Evolutionary conservation across 2,329 filamentous ascomycete species (phyloP).

Genomic region (Diaporthe citriasiana): DNA sequence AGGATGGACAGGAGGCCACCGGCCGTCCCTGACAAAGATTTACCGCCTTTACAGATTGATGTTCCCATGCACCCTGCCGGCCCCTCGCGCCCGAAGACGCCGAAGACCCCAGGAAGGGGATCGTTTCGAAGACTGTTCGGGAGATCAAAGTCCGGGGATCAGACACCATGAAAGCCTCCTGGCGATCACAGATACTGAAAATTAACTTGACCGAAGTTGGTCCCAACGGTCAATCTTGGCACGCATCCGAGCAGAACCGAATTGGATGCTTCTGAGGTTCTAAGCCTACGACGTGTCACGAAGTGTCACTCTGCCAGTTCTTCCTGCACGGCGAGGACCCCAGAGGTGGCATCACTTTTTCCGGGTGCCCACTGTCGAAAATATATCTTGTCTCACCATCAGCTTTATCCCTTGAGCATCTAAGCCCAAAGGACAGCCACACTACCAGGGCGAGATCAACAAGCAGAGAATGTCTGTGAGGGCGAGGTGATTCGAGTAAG

Average conservation of each 20-base stretch:
- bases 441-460: neutral
- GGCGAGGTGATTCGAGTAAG: neutral
- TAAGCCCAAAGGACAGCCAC: no score
- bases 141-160: conserved; percentile 46
- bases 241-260: neutral
- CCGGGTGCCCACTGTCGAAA: no score
- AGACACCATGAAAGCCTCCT: neutral
- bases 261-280: neutral
- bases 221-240: neutral
- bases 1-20: conserved; percentile 35
- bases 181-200: neutral
- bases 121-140: conserved; percentile 46
- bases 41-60: conserved; percentile 13
- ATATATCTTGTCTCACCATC: neutral
- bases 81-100: conserved; percentile 51
- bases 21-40: neutral
- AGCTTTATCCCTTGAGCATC: no score
- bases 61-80: conserved; percentile 33
- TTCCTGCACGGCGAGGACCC: neutral
- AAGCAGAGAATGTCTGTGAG: neutral
- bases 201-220: neutral
- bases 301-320: neutral
- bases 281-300: neutral
- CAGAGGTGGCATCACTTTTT: neutral
- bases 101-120: conserved; percentile 53